phyloP scores from a whole-genome alignment of 2,329 filamentous ascomycete genomes.

The Ceratocystis diversiconidia region DNA sequence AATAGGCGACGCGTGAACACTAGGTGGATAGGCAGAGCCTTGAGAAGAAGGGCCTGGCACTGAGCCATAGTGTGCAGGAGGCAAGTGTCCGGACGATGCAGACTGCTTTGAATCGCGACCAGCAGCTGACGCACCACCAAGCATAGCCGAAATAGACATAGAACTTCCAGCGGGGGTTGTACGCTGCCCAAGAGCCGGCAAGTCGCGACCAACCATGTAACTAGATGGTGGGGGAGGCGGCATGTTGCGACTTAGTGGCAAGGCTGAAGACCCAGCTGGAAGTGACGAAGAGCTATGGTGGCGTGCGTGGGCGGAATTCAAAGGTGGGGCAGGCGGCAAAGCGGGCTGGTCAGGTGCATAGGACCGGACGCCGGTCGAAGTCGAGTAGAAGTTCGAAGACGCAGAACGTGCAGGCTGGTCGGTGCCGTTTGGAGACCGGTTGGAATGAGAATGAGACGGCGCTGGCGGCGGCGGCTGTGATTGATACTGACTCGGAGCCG shows the following conservation, averaged over 20 bases:
- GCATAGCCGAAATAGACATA: conserved; percentile 49
- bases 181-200: conserved; percentile 37
- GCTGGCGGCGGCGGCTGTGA: neutral
- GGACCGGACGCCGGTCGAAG: conserved; percentile 6
- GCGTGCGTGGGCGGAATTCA: conserved; percentile 28
- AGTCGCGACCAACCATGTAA: conserved; percentile 37
- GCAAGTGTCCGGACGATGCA: conserved; percentile 23
- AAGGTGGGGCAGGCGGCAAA: conserved; percentile 19
- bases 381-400: conserved; percentile 12
- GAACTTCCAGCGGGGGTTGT: conserved; percentile 36
- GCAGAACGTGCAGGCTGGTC: conserved; percentile 1
- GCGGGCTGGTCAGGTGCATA: conserved; percentile 17
- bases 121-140: conserved; percentile 27
- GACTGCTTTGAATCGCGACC: conserved; percentile 32
- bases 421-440: conserved; percentile 7
- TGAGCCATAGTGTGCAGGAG: conserved; percentile 31
- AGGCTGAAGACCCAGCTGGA: conserved; percentile 20
- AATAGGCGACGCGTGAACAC: conserved; percentile 41
- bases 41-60: conserved; percentile 28
- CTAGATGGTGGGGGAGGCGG: conserved; percentile 28
- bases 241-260: conserved; percentile 26
- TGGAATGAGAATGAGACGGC: conserved; percentile 4
- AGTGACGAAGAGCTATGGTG: conserved; percentile 33
- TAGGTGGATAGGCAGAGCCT: conserved; percentile 33
- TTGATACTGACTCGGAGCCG: neutral